Evolutionary conservation across 257 asterid genomes (phyloP), one percentile per base, ranked within the genome.

Genomic region (Nicotiana benthamiana): DNA sequence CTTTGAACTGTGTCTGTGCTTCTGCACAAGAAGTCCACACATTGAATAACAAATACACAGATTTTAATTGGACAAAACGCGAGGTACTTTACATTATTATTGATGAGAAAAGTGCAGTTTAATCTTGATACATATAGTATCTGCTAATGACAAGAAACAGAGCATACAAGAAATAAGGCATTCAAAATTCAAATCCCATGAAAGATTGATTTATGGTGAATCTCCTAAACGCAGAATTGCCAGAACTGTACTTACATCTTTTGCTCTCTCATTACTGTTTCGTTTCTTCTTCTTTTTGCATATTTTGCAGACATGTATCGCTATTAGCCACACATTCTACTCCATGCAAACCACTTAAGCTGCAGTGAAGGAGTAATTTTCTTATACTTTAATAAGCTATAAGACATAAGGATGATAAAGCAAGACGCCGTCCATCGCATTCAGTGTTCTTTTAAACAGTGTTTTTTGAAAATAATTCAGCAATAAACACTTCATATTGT

Each of bases 1-100:
- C 84, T 91, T 96, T 79, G 92, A 85, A 83, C 89, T 90, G 91
- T 93, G 88, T 84, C 97, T 89, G 80, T 94, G 98, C 88, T 93
- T 94, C 98, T 94, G 97, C 77, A 43, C 63, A 85, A 84, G 27
- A 84, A 79, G 57, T 67, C 74, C 82, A 85, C 30, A 43, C 24
- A 48, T 48, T 46, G 61, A 74, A 46, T 48, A 74, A 74, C 40
- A 74, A 48, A 74, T 74, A 48, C 0, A 9, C 48, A 40, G 11
- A 51, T 51, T 51, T 51, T 15, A 15, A 4, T 51, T 51, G 16
- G 18, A 18, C 6, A 13, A 51, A 51, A 13, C 0, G 18, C 5
- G 13, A 51, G 18, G 56, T 18, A 51, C 18, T 51, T 18, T 51
- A 51, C 56, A 51, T 51, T 51, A 51, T 51, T 51, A 12, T 51